Base-by-base conservation (phyloP, 2,329 filamentous ascomycete species). In the Arthrobotrys sphaeroides region DNA sequence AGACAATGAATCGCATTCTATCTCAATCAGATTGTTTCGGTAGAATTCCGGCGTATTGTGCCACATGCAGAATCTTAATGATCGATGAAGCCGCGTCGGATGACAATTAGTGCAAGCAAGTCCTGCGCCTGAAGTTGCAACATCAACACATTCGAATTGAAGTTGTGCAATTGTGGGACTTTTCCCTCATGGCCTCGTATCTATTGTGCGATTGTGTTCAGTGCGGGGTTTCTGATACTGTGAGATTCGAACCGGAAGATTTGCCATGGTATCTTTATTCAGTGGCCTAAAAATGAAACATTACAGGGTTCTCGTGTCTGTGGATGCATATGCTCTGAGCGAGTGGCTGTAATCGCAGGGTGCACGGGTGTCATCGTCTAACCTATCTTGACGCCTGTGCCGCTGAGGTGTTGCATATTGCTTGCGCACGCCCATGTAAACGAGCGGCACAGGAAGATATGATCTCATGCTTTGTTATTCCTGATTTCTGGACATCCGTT, bases 391-490 rank as follows among this genome's bases (percentile, higher is more conserved):
- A 22, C 51, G 51, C 31, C 31, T 38, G 51, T 55, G 51, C 51
- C 51, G 51, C 51, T 24, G 4, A n/a, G 1, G n/a, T n/a, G n/a
- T n/a, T n/a, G n/a, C n/a, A n/a, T n/a, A n/a, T n/a, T n/a, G n/a
- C n/a, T n/a, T n/a, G n/a, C n/a, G n/a, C n/a, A n/a, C n/a, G n/a
- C n/a, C n/a, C n/a, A n/a, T n/a, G 18, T 38, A 55, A 28, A 18
- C 49, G 28, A 55, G 51, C 31, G 51, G 51, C 51, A 38, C 13
- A 24, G n/a, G n/a, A 38, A 55, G 28, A 55, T 24, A 55, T 38
- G 9, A 33, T 12, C 13, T 5, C 3, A 55, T 55, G 12, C 3
- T 55, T 55, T 55, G 28, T 55, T 55, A 55, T 55, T 55, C 3
- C 20, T 38, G 51, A 55, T 22, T 6, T 24, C 5, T n/a, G n/a